These are phyloP conservation scores for Leptographium flavum DNA, from an alignment of 2,329 filamentous ascomycete species.

Conservation along the genomic window DNA sequence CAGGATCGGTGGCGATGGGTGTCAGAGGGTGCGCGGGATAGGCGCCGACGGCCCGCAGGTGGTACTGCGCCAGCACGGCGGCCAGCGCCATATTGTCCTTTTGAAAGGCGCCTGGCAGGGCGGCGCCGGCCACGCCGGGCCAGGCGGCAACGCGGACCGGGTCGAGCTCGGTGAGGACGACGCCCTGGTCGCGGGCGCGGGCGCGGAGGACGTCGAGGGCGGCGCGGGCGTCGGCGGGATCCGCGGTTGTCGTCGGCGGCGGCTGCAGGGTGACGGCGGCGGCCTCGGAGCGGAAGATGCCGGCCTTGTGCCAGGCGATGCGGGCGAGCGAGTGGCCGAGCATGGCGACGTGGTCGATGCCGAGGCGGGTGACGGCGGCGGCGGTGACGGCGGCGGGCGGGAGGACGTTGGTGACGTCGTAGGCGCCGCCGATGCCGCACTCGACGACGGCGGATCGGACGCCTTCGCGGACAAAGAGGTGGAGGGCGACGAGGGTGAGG, in stretches of 20 bases:
- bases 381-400: slow-evolving; percentile 13
- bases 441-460: slow-evolving; percentile 74
- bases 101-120: slow-evolving; percentile 29
- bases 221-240: slow-evolving; percentile 16
- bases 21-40: slow-evolving; percentile 9
- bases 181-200: slow-evolving; percentile 38
- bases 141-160: slow-evolving; percentile 31
- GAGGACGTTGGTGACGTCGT: slow-evolving; percentile 66
- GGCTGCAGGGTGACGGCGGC: slow-evolving; percentile 42
- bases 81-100: slow-evolving; percentile 41
- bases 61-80: slow-evolving; percentile 13
- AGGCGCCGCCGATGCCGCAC: slow-evolving; percentile 71
- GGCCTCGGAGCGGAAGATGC: slow-evolving; percentile 49
- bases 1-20: slow-evolving; percentile 33
- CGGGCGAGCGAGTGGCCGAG: slow-evolving; percentile 48
- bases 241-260: slow-evolving; percentile 11
- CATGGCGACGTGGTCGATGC: slow-evolving; percentile 52
- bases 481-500: slow-evolving; percentile 76
- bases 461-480: slow-evolving; percentile 63
- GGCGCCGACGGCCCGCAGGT: slow-evolving; percentile 7
- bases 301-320: slow-evolving; percentile 63
- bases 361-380: slow-evolving; percentile 34
- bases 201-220: slow-evolving; percentile 39
- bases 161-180: slow-evolving; percentile 27
- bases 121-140: slow-evolving; percentile 34